phyloP scores from a whole-genome alignment of 2,329 filamentous ascomycete species.

The Huntiella savannae region DNA sequence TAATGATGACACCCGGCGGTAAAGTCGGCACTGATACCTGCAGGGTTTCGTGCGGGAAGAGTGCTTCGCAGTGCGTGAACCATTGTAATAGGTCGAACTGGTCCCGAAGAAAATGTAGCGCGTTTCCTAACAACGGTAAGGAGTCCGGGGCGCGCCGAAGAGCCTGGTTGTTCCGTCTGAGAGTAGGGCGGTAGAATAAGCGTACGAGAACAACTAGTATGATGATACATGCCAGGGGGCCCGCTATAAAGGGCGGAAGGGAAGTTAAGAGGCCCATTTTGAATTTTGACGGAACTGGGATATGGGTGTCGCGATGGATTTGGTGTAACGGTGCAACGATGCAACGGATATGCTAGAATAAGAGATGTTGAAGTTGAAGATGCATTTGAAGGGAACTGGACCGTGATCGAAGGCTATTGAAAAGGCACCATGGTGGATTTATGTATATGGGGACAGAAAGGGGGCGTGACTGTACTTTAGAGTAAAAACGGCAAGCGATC shows the following conservation, averaged over 20 bases:
- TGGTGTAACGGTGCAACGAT: neutral
- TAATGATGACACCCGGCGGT: constrained; percentile 43
- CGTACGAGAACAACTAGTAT: constrained; percentile 30
- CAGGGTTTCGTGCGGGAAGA: constrained; percentile 40
- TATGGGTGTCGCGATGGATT: neutral
- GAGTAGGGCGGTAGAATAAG: constrained; percentile 26
- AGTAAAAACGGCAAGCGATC: too few species aligned
- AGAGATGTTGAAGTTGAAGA: too few species aligned
- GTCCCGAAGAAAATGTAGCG: constrained; percentile 38
- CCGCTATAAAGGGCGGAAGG: neutral
- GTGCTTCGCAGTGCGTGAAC: constrained; percentile 39
- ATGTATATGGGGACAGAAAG: too few species aligned
- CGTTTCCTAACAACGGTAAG: constrained; percentile 39
- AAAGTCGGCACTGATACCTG: constrained; percentile 43
- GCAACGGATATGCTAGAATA: too few species aligned
- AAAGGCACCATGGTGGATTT: too few species aligned
- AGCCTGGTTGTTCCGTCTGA: constrained; percentile 15
- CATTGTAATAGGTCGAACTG: constrained; percentile 41
- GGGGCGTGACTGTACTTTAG: too few species aligned
- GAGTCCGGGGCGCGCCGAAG: constrained; percentile 23
- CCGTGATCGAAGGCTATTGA: too few species aligned
- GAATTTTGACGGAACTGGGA: neutral
- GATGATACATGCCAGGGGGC: constrained; percentile 15
- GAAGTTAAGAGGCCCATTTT: neutral
- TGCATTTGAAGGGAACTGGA: too few species aligned